Evolutionary conservation across 495 filamentous ascomycete species (phyloP).

Genomic region (Talaromyces liani): DNA sequence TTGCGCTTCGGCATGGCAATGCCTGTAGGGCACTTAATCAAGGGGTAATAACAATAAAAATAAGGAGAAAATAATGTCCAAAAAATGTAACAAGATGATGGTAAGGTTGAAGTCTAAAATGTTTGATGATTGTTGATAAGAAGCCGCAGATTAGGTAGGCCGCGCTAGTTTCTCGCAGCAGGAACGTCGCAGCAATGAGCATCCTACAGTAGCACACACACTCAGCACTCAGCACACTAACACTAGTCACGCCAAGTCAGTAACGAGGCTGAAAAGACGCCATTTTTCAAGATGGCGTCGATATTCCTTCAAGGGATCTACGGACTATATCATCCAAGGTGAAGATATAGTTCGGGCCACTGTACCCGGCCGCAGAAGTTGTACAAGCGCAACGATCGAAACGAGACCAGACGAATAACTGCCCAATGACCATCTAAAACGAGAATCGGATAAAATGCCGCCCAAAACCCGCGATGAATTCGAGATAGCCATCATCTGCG

Average conservation of each 20-base stretch:
- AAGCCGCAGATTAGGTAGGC: neutral
- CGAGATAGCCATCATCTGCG: slow-evolving; percentile 29
- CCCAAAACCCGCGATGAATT: slow-evolving; percentile 12
- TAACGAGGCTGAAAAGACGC: neutral
- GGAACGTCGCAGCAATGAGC: no score
- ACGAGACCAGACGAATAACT: neutral
- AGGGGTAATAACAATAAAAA: neutral
- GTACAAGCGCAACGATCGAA: neutral
- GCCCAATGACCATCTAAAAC: neutral
- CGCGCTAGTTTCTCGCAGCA: neutral
- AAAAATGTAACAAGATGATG: neutral
- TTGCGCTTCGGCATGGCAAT: neutral
- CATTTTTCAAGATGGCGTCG: neutral
- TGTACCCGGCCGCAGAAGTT: neutral
- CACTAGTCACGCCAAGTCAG: neutral
- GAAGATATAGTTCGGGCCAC: neutral
- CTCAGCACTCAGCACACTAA: neutral
- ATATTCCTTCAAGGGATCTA: neutral
- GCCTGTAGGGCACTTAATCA: neutral
- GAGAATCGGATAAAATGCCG: neutral
- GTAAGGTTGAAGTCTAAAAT: neutral
- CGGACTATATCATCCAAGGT: neutral
- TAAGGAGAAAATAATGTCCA: neutral
- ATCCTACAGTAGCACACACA: no score
- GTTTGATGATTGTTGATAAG: neutral